phyloP scores from a whole-genome alignment of 441 rosid species.

The Aleurites moluccanus region DNA sequence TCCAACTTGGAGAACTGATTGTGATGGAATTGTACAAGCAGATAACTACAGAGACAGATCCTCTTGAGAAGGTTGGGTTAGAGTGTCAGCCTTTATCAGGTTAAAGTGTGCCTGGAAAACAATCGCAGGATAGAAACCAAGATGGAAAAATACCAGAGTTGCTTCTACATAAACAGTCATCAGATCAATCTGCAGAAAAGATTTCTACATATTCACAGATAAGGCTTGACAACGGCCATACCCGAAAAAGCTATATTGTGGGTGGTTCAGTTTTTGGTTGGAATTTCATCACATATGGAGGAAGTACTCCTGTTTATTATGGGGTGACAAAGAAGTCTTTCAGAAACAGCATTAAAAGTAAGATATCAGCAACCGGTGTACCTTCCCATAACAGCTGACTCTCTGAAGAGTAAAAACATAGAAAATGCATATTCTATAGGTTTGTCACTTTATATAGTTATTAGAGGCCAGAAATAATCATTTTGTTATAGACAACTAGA shows the following conservation, averaged over 20 bases:
- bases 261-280: slow-evolving; percentile 46
- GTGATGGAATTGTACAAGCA: slow-evolving; percentile 33
- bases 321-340: slow-evolving; percentile 40
- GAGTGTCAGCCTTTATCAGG: slow-evolving; percentile 2
- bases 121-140: background rate
- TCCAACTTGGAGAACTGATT: slow-evolving; percentile 35
- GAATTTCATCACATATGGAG: slow-evolving; percentile 43
- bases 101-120: slow-evolving; percentile 13
- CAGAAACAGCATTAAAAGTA: slow-evolving; percentile 9
- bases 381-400: background rate
- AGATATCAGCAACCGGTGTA: background rate
- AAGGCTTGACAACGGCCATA: slow-evolving; percentile 15
- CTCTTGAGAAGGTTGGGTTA: background rate
- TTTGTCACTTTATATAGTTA: background rate
- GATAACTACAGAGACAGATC: slow-evolving; percentile 26
- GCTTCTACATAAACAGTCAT: slow-evolving; percentile 9
- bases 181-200: slow-evolving; percentile 12
- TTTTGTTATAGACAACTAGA: background rate
- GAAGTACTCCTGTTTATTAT: slow-evolving; percentile 33
- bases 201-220: slow-evolving; percentile 13
- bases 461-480: background rate
- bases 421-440: background rate
- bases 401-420: background rate
- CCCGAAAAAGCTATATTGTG: slow-evolving; percentile 32
- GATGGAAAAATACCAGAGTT: background rate